Percentiles rank a stretch among this genome's conserved stretches.
These are phyloP conservation scores for Yarrowia alimentaria DNA, from an alignment of 805 yeast genomes.

Conservation along the genomic window DNA sequence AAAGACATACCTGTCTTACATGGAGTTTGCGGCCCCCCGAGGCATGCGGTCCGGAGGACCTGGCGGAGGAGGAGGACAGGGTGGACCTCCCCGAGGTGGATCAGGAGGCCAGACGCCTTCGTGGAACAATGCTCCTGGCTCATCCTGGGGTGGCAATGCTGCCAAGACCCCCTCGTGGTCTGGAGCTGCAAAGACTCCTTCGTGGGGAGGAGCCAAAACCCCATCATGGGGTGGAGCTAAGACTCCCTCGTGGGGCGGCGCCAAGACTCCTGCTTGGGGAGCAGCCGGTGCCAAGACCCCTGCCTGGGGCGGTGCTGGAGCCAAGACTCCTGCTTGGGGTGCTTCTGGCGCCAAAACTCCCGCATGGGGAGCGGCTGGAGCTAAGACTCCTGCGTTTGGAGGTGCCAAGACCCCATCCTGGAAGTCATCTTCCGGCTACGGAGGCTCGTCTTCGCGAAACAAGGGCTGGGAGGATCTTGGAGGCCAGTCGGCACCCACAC, in stretches of 20 bases:
- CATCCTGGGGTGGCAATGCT: constrained; percentile 35
- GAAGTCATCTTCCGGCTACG: constrained; percentile 36
- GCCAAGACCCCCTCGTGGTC: constrained; percentile 22
- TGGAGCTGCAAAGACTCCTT: constrained; percentile 35
- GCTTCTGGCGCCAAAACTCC: constrained; percentile 47
- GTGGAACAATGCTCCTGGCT: no score
- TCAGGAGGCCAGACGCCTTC: constrained; percentile 34
- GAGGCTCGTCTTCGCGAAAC: constrained; percentile 34
- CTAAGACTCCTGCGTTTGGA: constrained; percentile 52
- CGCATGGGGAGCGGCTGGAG: constrained; percentile 50
- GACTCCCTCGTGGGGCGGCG: constrained; percentile 44
- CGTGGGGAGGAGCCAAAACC: constrained; percentile 44
- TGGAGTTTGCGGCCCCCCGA: constrained; percentile 38
- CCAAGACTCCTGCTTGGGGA: constrained; percentile 46
- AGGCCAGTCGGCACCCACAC: constrained; percentile 41
- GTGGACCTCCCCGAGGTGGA: constrained; percentile 28
- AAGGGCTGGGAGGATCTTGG: constrained; percentile 35
- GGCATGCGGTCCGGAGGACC: constrained; percentile 36
- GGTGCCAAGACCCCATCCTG: constrained; percentile 41
- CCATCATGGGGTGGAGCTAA: constrained; percentile 50
- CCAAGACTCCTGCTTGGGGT: constrained; percentile 43
- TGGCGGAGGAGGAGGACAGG: constrained; percentile 32
- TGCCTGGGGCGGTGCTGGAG: constrained; percentile 48
- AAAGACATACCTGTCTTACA: constrained; percentile 31
- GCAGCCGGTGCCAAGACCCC: constrained; percentile 50